Conservation (phyloP, 257 asterid species). For the Marsdenia floribunda region DNA sequence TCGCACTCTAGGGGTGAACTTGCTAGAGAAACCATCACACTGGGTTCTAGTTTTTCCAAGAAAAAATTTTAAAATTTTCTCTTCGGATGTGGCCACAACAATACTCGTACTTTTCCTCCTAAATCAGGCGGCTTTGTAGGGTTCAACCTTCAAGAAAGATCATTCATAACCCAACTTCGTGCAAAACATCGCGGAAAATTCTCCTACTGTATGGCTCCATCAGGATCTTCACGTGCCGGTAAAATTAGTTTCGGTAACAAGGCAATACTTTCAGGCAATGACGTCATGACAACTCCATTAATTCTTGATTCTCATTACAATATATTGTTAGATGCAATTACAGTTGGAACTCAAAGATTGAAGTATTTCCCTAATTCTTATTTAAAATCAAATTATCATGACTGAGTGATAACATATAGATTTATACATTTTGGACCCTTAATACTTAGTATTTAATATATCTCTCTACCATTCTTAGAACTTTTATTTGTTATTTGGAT, state of each 20-base stretch:
- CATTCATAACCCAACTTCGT: conserved; percentile 27
- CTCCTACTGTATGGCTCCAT: conserved; percentile 34
- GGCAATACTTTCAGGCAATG: conserved; percentile 19
- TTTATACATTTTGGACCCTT: too few relatives aligned
- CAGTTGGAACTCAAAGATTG: too few relatives aligned
- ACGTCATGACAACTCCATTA: conserved; percentile 19
- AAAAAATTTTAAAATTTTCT: conserved; percentile 7
- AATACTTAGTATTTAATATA: too few relatives aligned
- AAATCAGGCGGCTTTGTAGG: conserved; percentile 19
- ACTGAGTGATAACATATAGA: too few relatives aligned
- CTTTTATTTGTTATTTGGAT: too few relatives aligned
- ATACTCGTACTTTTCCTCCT: neutral
- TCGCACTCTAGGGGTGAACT: too few relatives aligned
- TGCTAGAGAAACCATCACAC: too few relatives aligned
- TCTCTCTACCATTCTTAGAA: too few relatives aligned
- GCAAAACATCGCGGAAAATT: conserved; percentile 20
- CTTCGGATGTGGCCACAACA: conserved; percentile 29
- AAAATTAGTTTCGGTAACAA: conserved; percentile 34
- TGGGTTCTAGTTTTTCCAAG: too few relatives aligned
- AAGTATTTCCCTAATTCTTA: too few relatives aligned
- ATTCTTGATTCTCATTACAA: neutral
- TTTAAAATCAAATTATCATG: too few relatives aligned
- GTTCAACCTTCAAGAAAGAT: conserved; percentile 27
- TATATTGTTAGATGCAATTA: neutral
- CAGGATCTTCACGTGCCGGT: conserved; percentile 5